Conservation (phyloP, 176 grass and related monocot genomes). For the Oryza punctata region DNA sequence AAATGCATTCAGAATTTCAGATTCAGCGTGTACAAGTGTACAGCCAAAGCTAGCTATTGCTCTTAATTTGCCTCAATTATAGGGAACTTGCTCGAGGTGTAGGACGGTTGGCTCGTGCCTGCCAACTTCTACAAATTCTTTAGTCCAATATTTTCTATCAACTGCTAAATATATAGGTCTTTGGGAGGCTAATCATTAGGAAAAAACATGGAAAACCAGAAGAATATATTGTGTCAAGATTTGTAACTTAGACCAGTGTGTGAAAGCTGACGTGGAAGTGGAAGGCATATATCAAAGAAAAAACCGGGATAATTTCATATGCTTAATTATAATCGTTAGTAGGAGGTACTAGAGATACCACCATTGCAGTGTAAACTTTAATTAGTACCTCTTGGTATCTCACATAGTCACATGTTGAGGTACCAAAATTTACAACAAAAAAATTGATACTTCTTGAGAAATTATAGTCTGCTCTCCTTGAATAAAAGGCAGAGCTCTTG, state of each 20-base stretch:
- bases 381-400: too few relatives aligned
- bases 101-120: conserved; percentile 33
- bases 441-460: too few relatives aligned
- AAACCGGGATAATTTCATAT: too few relatives aligned
- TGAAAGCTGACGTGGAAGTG: neutral
- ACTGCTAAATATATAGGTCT: neutral
- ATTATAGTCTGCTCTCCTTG: too few relatives aligned
- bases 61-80: conserved; percentile 3
- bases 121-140: neutral
- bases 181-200: neutral
- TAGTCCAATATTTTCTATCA: neutral
- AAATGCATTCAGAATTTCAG: neutral
- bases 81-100: conserved; percentile 13
- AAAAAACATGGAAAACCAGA: neutral
- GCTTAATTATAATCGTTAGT: too few relatives aligned
- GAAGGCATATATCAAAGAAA: neutral
- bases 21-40: neutral
- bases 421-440: too few relatives aligned
- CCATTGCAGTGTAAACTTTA: too few relatives aligned
- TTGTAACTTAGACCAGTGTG: neutral
- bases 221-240: neutral
- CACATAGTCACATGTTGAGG: too few relatives aligned
- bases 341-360: too few relatives aligned
- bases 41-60: neutral
- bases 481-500: too few relatives aligned